Evolutionary conservation across 169 alveolate genomes (phyloP).

Genomic region (Ichthyophthirius multifiliis): DNA sequence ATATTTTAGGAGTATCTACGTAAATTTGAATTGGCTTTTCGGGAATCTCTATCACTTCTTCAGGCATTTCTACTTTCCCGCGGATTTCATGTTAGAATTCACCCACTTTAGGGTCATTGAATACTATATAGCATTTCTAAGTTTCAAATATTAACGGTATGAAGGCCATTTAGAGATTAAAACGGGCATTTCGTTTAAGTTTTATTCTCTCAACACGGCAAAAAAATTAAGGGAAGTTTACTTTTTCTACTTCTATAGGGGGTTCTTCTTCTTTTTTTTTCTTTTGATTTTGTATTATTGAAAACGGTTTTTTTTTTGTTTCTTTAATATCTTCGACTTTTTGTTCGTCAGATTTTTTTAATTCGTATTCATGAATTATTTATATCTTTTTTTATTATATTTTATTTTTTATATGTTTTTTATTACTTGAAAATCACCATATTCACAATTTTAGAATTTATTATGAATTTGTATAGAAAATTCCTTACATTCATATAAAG

Average conservation of each 20-base stretch:
- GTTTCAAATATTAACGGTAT: constrained; percentile 82
- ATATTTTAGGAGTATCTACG: not conserved
- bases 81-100: constrained; percentile 88
- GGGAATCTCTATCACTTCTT: constrained; percentile 41
- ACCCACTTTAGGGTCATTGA: constrained; percentile 88
- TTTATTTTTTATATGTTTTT: not conserved
- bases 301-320: not conserved
- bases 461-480: constrained; percentile 63
- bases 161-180: constrained; percentile 59
- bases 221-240: constrained; percentile 42
- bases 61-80: constrained; percentile 86
- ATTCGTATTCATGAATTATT: constrained; percentile 51
- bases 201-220: constrained; percentile 61
- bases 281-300: not conserved
- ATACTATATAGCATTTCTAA: constrained; percentile 77
- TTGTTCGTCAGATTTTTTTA: not conserved
- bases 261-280: constrained; percentile 10
- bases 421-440: constrained; percentile 53
- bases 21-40: not conserved
- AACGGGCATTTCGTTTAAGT: constrained; percentile 57
- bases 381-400: not conserved
- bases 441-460: constrained; percentile 55
- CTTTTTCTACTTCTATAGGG: constrained; percentile 26
- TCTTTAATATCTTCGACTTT: not conserved
- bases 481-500: constrained; percentile 78